Conservation (phyloP, 1,284 basidiomycete species). For the Peniophora sp. region DNA sequence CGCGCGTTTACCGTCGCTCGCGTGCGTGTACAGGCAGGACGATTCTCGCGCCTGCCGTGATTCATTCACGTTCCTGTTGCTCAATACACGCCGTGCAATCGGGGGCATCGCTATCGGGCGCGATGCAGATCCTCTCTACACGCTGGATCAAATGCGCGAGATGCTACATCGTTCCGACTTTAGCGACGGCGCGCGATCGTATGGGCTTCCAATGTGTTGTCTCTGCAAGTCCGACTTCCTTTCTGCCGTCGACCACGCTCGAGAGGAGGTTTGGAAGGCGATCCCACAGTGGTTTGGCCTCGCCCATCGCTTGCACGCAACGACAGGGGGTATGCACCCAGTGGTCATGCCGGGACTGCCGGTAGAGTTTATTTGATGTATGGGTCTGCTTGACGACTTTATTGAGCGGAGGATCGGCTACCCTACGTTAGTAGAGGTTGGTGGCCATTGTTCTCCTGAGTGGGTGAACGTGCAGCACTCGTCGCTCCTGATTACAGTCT, state of each 20-base stretch:
- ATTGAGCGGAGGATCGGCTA: too few relatives aligned
- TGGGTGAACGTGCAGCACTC: too few relatives aligned
- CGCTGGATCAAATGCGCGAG: conserved; percentile 55
- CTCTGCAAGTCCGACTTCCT: conserved; percentile 56
- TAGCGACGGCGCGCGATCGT: conserved; percentile 47
- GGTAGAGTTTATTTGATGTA: too few relatives aligned
- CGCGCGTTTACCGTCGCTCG: conserved; percentile 34
- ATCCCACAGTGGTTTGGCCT: conserved; percentile 64
- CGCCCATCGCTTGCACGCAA: not conserved
- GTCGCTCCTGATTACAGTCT: too few relatives aligned
- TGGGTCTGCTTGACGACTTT: too few relatives aligned
- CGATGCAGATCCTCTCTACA: conserved; percentile 65
- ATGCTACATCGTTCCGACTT: conserved; percentile 67
- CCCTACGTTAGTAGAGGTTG: too few relatives aligned
- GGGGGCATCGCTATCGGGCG: conserved; percentile 62
- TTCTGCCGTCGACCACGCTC: conserved; percentile 37
- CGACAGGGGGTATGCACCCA: not conserved
- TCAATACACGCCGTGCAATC: conserved; percentile 61
- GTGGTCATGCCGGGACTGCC: not conserved
- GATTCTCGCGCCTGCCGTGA: conserved; percentile 38
- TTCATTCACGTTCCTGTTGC: conserved; percentile 67
- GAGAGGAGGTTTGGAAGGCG: conserved; percentile 55
- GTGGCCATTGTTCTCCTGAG: too few relatives aligned
- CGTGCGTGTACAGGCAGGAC: conserved; percentile 28
- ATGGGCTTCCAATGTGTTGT: conserved; percentile 53